These are phyloP conservation scores for Yamadazyma olivae DNA, from an alignment of 805 yeast genomes.

Conservation along the genomic window DNA sequence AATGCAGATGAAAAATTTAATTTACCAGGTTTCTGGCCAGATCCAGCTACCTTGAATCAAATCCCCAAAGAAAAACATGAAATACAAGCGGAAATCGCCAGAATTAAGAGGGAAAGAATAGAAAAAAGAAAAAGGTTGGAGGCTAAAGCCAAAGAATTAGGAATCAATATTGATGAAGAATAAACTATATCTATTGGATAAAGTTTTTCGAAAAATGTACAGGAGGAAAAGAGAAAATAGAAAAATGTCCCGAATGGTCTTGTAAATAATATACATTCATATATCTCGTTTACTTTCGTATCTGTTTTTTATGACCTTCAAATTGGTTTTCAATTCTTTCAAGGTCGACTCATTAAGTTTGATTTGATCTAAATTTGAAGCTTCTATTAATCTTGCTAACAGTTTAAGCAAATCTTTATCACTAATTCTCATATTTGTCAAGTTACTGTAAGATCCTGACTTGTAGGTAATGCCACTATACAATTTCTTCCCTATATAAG, in stretches of 20 bases:
- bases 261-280: neutral
- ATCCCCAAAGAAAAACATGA: constrained; percentile 93
- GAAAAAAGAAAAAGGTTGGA: constrained; percentile 75
- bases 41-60: constrained; percentile 84
- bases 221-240: neutral
- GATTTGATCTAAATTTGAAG: constrained; percentile 16
- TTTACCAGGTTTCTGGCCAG: constrained; percentile 96
- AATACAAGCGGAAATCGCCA: constrained; percentile 85
- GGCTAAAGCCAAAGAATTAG: constrained; percentile 64
- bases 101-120: constrained; percentile 72
- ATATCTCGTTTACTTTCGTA: constrained; percentile 1
- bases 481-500: constrained; percentile 3
- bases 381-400: constrained; percentile 18
- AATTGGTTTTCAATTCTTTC: constrained; percentile 24
- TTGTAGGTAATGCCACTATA: constrained; percentile 11
- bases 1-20: constrained; percentile 87
- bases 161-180: constrained; percentile 47
- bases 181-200: neutral
- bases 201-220: neutral
- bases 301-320: constrained; percentile 10
- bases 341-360: constrained; percentile 17
- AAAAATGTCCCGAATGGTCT: too few species aligned
- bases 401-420: constrained; percentile 11
- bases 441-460: constrained; percentile 6
- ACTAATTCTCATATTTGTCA: constrained; percentile 4